Percentiles rank a stretch among this genome's conserved stretches.
Conservation (phyloP, 2,329 filamentous ascomycete species). For the Teratosphaeria epicoccoides region DNA sequence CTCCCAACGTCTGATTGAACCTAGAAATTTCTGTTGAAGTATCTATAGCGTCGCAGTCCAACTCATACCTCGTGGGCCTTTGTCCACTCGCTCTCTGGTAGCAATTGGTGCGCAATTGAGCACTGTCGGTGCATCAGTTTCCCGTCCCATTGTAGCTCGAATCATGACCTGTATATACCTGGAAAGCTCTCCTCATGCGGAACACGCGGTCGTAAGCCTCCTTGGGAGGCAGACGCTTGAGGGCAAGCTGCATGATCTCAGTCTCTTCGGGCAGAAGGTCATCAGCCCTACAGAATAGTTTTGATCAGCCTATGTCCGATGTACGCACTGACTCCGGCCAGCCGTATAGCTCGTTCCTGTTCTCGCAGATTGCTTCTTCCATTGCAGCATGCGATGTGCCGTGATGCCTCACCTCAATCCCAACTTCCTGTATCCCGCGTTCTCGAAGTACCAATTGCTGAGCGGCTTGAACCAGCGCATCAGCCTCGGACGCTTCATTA, state of each 20-base stretch:
- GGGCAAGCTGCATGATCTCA: conserved; percentile 72
- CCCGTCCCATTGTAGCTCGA: neutral
- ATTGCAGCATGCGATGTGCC: neutral
- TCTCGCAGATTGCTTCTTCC: no score
- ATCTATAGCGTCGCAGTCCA: neutral
- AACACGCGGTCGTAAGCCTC: conserved; percentile 94
- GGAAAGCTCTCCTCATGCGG: conserved; percentile 89
- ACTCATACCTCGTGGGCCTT: conserved; percentile 53
- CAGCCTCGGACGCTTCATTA: conserved; percentile 80
- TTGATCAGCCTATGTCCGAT: neutral
- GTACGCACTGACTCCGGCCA: no score
- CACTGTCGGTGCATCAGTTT: conserved; percentile 35
- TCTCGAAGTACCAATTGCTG: conserved; percentile 78
- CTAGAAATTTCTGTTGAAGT: neutral
- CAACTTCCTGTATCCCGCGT: conserved; percentile 84
- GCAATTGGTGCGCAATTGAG: conserved; percentile 54
- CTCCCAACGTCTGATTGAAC: neutral
- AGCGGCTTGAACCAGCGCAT: conserved; percentile 67
- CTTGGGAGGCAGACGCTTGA: conserved; percentile 82
- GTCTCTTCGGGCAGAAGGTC: conserved; percentile 91
- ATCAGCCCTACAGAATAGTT: conserved; percentile 58
- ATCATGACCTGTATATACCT: conserved; percentile 43
- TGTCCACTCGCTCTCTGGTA: conserved; percentile 56
- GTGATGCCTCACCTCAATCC: conserved; percentile 62
- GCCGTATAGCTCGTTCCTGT: neutral